These are phyloP conservation scores for Acanthamoeba divionensis DNA, from an alignment of 208 protist genomes.

Conservation along the genomic window DNA sequence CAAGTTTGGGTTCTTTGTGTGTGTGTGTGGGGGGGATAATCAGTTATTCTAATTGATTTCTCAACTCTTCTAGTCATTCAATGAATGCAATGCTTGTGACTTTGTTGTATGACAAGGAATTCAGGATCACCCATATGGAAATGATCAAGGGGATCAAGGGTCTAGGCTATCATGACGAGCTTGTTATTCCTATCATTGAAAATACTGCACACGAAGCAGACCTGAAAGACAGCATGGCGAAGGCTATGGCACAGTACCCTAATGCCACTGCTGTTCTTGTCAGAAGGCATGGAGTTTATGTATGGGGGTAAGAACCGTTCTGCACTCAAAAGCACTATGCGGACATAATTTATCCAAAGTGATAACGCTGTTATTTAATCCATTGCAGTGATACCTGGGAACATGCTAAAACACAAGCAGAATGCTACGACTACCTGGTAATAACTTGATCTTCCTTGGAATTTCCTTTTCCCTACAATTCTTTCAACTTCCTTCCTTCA, in stretches of 20 bases:
- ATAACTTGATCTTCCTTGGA: too few relatives aligned
- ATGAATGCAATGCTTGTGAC: constrained; percentile 80
- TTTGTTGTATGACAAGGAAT: constrained; percentile 88
- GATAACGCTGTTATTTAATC: too few relatives aligned
- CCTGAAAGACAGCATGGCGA: constrained; percentile 67
- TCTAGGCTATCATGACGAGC: constrained; percentile 25
- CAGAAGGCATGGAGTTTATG: constrained; percentile 92
- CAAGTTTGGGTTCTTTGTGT: too few relatives aligned
- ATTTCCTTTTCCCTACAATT: too few relatives aligned
- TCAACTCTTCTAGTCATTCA: constrained; percentile 7
- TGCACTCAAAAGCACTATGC: too few relatives aligned
- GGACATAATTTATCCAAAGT: too few relatives aligned
- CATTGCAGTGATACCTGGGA: constrained; percentile 78
- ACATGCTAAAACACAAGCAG: constrained; percentile 89
- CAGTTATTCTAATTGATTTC: too few relatives aligned
- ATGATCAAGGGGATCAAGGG: constrained; percentile 90
- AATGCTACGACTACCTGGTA: constrained; percentile 92
- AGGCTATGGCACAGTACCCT: constrained; percentile 88
- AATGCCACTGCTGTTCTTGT: constrained; percentile 89
- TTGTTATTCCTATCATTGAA: constrained; percentile 93
- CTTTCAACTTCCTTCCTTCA: too few relatives aligned
- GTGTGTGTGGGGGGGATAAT: too few relatives aligned
- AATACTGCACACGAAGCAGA: constrained; percentile 83
- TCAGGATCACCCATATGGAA: constrained; percentile 91
- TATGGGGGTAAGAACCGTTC: constrained; percentile 87